Evolutionary conservation across 768 basidiomycete species (phyloP).

Genomic region (Auriscalpium vulgare): DNA sequence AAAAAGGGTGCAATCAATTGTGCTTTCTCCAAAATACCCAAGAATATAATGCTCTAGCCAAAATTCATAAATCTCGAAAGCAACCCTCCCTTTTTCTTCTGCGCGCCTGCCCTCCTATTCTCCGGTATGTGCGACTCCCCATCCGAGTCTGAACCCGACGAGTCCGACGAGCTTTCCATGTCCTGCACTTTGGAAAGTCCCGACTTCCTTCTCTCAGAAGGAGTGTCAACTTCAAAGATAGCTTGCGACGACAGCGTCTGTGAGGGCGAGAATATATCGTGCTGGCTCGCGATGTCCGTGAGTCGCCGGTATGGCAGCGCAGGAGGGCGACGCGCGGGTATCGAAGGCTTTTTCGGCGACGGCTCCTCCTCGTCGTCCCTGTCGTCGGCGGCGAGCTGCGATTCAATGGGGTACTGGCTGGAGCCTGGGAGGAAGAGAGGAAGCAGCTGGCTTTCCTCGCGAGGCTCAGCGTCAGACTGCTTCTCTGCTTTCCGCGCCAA

Average conservation of each 20-base stretch:
- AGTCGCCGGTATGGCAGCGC: slow-evolving; percentile 1
- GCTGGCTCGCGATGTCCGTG: slow-evolving; percentile 5
- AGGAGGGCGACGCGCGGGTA: not conserved
- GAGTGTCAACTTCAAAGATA: not conserved
- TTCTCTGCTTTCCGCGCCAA: not conserved
- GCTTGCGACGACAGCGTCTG: not conserved
- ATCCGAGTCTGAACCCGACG: slow-evolving; percentile 12
- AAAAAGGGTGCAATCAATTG: not conserved
- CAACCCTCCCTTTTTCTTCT: slow-evolving; percentile 3
- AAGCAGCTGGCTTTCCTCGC: not conserved
- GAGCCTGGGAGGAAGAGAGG: slow-evolving; percentile 13
- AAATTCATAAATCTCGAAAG: not conserved
- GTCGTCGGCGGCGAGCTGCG: not conserved
- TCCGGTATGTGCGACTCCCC: slow-evolving; percentile 12
- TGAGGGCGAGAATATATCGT: slow-evolving; percentile 4
- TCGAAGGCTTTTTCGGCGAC: slow-evolving; percentile 2
- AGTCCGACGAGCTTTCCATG: slow-evolving; percentile 6
- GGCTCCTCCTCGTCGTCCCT: not conserved
- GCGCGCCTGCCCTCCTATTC: slow-evolving; percentile 9
- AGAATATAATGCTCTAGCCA: not conserved
- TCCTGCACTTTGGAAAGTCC: not conserved
- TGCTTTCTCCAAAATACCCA: not conserved
- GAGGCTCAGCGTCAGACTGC: not conserved
- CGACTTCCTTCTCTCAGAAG: not conserved
- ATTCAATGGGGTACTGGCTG: slow-evolving; percentile 7